Conservation (phyloP, 441 rosid genomes). For the Gossypium gossypioides region DNA sequence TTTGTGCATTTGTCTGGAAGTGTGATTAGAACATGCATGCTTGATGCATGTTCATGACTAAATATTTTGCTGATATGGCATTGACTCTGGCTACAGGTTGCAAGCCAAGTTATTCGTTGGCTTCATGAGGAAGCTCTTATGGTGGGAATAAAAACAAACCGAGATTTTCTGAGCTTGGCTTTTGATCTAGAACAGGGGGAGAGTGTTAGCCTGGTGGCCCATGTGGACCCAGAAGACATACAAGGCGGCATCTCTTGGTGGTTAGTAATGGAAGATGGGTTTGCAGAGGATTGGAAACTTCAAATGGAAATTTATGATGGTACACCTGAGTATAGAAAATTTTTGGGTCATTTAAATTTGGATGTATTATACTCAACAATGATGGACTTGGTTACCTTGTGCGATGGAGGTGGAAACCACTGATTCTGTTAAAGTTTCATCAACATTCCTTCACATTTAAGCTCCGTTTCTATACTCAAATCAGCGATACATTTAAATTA, state of each 20-base stretch:
- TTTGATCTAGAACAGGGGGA: slow-evolving; percentile 82
- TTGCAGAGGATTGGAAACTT: slow-evolving; percentile 48
- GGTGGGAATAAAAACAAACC: slow-evolving; percentile 66
- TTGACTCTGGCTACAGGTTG: slow-evolving; percentile 40
- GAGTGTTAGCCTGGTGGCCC: slow-evolving; percentile 70
- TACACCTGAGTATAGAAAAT: slow-evolving; percentile 48
- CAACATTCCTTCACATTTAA: not conserved
- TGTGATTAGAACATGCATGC: not conserved
- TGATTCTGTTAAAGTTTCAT: slow-evolving; percentile 6
- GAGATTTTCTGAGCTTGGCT: slow-evolving; percentile 61
- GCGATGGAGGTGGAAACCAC: slow-evolving; percentile 42
- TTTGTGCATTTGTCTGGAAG: not conserved
- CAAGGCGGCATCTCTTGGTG: slow-evolving; percentile 83
- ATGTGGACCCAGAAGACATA: slow-evolving; percentile 58
- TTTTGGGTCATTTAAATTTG: slow-evolving; percentile 61
- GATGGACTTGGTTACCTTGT: slow-evolving; percentile 73
- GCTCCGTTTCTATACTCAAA: not conserved
- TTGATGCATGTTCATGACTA: not conserved
- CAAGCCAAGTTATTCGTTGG: slow-evolving; percentile 87
- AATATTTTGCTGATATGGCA: slow-evolving; percentile 11
- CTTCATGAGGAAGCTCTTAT: slow-evolving; percentile 76
- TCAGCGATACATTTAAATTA: not conserved
- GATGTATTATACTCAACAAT: slow-evolving; percentile 54
- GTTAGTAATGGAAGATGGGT: slow-evolving; percentile 75
- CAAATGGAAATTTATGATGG: slow-evolving; percentile 26